Conservation (phyloP, 805 yeast species). For the Dipodascus albidus region DNA sequence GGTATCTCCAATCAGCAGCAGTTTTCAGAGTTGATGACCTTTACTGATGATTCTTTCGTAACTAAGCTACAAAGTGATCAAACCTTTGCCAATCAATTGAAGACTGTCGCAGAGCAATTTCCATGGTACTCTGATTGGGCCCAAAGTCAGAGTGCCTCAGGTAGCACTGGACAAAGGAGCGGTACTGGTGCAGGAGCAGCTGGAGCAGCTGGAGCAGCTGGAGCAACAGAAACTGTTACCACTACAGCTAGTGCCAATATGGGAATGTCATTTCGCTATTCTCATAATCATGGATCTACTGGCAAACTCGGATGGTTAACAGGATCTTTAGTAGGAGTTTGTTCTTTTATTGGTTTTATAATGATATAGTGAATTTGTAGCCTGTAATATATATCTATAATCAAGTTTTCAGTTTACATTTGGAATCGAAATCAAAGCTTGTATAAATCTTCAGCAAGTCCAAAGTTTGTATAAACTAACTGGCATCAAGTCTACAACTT, state of each 20-base stretch:
- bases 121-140: neutral
- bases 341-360: too few relatives aligned
- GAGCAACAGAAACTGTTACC: neutral
- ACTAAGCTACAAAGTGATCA: neutral
- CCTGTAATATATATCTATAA: too few relatives aligned
- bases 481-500: too few relatives aligned
- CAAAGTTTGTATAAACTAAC: too few relatives aligned
- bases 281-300: too few relatives aligned
- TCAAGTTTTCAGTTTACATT: too few relatives aligned
- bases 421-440: too few relatives aligned
- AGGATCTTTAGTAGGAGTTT: too few relatives aligned
- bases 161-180: neutral
- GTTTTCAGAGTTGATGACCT: neutral
- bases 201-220: neutral
- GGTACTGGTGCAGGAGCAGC: neutral
- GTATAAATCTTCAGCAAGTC: too few relatives aligned
- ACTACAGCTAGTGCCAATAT: neutral
- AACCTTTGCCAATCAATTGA: neutral
- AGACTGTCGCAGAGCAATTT: neutral
- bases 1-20: neutral
- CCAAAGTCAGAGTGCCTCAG: neutral
- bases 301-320: too few relatives aligned
- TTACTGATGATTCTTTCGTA: neutral
- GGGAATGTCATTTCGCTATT: neutral
- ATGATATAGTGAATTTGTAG: too few relatives aligned